A percentile compares a stretch with the other conserved stretches of the same genome.
These are phyloP conservation scores for Arthromyces matolae DNA, from an alignment of 768 basidiomycete genomes.

Conservation along the genomic window DNA sequence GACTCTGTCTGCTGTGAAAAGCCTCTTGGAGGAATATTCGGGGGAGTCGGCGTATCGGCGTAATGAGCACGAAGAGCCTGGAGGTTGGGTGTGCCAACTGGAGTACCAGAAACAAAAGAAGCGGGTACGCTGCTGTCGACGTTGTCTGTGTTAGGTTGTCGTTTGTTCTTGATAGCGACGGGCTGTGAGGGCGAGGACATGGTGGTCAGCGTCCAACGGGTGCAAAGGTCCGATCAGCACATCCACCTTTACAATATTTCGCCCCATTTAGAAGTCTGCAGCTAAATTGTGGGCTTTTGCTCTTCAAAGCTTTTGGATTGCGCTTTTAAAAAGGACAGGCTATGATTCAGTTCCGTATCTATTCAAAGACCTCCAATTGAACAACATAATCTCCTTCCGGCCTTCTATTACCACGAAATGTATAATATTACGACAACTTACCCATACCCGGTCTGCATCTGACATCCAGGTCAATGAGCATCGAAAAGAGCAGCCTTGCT, in stretches of 20 bases:
- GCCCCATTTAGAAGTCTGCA: not conserved
- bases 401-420: too few relatives aligned
- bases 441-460: too few relatives aligned
- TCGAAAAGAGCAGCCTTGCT: too few relatives aligned
- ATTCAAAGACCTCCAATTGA: not conserved
- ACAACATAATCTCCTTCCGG: not conserved
- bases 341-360: not conserved
- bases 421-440: too few relatives aligned
- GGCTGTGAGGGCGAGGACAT: conserved; percentile 57
- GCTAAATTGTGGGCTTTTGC: not conserved
- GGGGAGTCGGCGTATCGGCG: conserved; percentile 46
- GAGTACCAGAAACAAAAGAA: conserved; percentile 29
- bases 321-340: too few relatives aligned
- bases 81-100: conserved; percentile 61
- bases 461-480: too few relatives aligned
- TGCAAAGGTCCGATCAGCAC: not conserved
- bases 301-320: too few relatives aligned
- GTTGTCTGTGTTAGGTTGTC: conserved; percentile 17
- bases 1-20: not conserved
- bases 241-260: conserved; percentile 10
- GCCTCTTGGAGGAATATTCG: conserved; percentile 51
- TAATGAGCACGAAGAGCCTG: conserved; percentile 65
- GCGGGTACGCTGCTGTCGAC: conserved; percentile 18
- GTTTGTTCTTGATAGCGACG: conserved; percentile 42
- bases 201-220: conserved; percentile 25